Conservation (phyloP, 331 rosid species). For the Arachis monticola region DNA sequence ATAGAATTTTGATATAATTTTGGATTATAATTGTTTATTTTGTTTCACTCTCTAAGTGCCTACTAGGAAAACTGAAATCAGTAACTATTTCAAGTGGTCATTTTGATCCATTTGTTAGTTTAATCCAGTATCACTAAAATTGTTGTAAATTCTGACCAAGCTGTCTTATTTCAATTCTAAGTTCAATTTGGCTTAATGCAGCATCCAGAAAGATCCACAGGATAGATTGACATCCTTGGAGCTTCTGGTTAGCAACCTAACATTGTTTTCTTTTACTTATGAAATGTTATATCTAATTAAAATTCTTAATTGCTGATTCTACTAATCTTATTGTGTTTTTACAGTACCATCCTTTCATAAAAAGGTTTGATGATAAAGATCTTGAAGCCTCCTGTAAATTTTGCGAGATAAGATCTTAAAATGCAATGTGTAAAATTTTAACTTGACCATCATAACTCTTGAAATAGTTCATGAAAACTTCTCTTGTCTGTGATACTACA, state of each 20-base stretch:
- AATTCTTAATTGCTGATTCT: slow-evolving; percentile 29
- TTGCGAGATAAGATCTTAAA: slow-evolving; percentile 58
- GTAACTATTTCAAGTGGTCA: slow-evolving; percentile 5
- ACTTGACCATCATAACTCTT: slow-evolving; percentile 40
- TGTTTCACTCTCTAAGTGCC: slow-evolving; percentile 17
- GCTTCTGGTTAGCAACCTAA: slow-evolving; percentile 75
- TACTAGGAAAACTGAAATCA: neutral
- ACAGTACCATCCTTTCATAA: slow-evolving; percentile 91
- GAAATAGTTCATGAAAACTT: slow-evolving; percentile 34
- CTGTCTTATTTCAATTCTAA: slow-evolving; percentile 12
- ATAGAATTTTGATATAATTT: too few species aligned
- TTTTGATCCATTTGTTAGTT: slow-evolving; percentile 1
- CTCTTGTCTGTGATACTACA: neutral
- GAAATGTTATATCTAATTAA: neutral
- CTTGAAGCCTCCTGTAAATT: slow-evolving; percentile 94
- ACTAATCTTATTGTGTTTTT: slow-evolving; percentile 37
- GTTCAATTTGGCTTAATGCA: slow-evolving; percentile 54
- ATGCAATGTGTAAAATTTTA: slow-evolving; percentile 47
- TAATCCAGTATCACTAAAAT: neutral
- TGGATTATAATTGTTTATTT: slow-evolving; percentile 35
- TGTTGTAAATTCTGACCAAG: neutral
- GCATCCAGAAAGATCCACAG: slow-evolving; percentile 84
- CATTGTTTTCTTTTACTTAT: neutral
- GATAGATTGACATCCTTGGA: slow-evolving; percentile 81
- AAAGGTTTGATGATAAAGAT: slow-evolving; percentile 93